Evolutionary conservation across 2,329 filamentous ascomycete species (phyloP).

Genomic region (Xylariales sp.): DNA sequence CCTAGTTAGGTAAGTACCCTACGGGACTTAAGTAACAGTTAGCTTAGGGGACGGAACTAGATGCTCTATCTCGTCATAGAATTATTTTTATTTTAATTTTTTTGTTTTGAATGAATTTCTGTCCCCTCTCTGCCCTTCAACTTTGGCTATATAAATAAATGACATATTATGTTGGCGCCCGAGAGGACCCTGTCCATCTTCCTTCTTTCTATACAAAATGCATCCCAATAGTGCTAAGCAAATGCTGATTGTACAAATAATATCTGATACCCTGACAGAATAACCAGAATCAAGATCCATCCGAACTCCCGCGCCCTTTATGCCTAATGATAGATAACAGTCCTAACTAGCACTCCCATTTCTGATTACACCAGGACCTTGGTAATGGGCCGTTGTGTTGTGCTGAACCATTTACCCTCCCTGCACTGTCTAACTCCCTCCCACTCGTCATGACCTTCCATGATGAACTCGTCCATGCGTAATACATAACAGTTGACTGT

Average conservation of each 20-base stretch:
- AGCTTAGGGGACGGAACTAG: background rate
- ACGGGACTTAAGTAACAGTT: too few relatives aligned
- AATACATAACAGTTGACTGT: constrained; percentile 36
- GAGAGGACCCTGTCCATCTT: constrained; percentile 21
- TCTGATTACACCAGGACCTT: constrained; percentile 40
- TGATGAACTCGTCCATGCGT: constrained; percentile 42
- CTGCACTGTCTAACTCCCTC: constrained; percentile 31
- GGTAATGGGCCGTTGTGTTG: constrained; percentile 12
- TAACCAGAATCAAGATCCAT: constrained; percentile 33
- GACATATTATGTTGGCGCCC: constrained; percentile 5
- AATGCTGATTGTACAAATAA: constrained; percentile 27
- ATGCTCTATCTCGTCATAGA: background rate
- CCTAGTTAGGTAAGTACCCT: too few relatives aligned
- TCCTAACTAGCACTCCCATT: constrained; percentile 31
- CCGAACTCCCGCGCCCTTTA: constrained; percentile 44
- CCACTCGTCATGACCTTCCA: constrained; percentile 36
- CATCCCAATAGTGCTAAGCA: constrained; percentile 26
- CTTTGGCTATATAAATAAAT: background rate
- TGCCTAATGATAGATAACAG: constrained; percentile 37
- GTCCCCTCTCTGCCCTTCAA: background rate
- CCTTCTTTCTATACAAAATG: constrained; percentile 22
- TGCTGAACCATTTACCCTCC: constrained; percentile 30
- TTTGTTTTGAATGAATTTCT: too few relatives aligned
- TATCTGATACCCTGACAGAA: constrained; percentile 11
- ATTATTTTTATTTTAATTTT: background rate